Conservation (phyloP, 129 eudicot species). For the Erigeron canadensis region DNA sequence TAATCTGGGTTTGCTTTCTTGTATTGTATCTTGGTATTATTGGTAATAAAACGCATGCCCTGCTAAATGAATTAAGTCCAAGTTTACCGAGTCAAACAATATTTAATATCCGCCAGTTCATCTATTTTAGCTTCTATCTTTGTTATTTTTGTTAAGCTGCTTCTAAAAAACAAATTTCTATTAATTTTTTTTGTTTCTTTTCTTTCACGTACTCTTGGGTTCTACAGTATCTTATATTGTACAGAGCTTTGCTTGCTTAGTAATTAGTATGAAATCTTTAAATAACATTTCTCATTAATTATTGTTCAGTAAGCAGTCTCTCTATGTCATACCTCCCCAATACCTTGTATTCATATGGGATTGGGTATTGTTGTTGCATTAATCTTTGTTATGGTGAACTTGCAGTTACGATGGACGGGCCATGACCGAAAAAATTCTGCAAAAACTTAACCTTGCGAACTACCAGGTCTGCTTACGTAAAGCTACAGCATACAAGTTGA, state of each 20-base stretch:
- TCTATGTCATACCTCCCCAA: no score
- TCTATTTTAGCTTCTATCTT: not conserved
- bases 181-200: not conserved
- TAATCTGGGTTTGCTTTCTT: not conserved
- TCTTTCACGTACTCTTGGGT: no score
- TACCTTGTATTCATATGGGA: no score
- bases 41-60: not conserved
- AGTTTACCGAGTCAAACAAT: no score
- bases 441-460: conserved; percentile 74
- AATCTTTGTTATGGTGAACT: conserved; percentile 11
- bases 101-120: not conserved
- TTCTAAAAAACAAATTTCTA: not conserved
- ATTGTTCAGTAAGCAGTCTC: not conserved
- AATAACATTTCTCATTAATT: not conserved
- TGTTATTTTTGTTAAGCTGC: not conserved
- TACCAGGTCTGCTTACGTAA: conserved; percentile 62
- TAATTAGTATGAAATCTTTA: not conserved
- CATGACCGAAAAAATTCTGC: conserved; percentile 75
- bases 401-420: conserved; percentile 77
- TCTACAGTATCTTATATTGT: no score
- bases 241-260: not conserved
- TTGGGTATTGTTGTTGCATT: not conserved
- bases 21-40: not conserved
- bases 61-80: no score
- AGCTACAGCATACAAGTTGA: conserved; percentile 5